Conservation (phyloP, 768 basidiomycete species). For the Rhizopogon sp. region DNA sequence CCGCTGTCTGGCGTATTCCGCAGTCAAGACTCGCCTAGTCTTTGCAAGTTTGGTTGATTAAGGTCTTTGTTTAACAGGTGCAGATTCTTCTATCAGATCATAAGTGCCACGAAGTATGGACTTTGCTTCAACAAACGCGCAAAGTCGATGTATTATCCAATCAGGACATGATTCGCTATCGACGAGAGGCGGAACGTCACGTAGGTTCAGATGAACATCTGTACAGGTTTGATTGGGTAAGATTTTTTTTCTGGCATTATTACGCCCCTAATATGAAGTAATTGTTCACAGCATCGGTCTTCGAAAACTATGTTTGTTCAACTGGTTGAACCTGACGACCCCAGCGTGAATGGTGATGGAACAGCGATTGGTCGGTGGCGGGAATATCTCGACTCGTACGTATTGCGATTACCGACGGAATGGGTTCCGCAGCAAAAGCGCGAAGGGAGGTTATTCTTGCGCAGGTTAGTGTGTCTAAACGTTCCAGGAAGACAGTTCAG, state of each 20-base stretch:
- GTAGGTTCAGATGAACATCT: constrained; percentile 72
- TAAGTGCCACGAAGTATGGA: constrained; percentile 84
- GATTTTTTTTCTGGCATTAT: constrained; percentile 16
- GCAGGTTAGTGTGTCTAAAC: constrained; percentile 40
- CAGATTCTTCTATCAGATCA: constrained; percentile 81
- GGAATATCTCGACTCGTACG: constrained; percentile 70
- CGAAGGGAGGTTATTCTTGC: constrained; percentile 46
- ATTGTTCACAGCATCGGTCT: constrained; percentile 44
- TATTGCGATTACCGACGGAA: constrained; percentile 66
- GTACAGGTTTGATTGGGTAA: constrained; percentile 78
- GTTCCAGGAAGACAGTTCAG: constrained; percentile 5
- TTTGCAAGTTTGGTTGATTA: not conserved
- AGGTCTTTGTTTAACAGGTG: constrained; percentile 45
- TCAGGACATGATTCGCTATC: constrained; percentile 71
- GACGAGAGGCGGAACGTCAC: constrained; percentile 73
- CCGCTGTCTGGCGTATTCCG: not conserved
- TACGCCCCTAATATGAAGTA: constrained; percentile 4
- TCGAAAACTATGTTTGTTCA: constrained; percentile 54
- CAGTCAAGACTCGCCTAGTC: not conserved
- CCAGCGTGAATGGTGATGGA: constrained; percentile 55
- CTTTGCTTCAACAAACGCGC: constrained; percentile 64
- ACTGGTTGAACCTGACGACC: constrained; percentile 56
- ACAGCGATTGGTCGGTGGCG: constrained; percentile 56
- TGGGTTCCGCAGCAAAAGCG: constrained; percentile 47
- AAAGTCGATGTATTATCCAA: constrained; percentile 45